Percentiles rank a stretch among this genome's conserved stretches.
Conservation (phyloP, 1,284 basidiomycete species). For the Tilletia caries region DNA sequence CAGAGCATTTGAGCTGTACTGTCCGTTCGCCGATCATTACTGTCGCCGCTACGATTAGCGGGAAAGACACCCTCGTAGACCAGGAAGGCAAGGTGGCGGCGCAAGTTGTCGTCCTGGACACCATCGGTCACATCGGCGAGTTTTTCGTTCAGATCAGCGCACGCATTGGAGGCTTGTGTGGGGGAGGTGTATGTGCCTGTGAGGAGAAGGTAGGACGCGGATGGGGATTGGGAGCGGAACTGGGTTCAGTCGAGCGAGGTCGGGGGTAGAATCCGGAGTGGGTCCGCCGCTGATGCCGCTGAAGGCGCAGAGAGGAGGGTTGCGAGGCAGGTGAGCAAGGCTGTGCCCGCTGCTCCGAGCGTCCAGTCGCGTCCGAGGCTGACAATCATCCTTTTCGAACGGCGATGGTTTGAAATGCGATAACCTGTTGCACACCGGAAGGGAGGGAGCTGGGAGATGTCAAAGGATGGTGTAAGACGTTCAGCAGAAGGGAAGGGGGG, state of each 20-base stretch:
- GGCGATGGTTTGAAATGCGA: too few species aligned
- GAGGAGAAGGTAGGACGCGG: constrained; percentile 1
- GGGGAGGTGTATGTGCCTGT: neutral
- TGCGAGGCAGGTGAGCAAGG: too few species aligned
- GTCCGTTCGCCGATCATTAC: neutral
- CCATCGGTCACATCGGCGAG: neutral
- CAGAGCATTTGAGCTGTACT: neutral
- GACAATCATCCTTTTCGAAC: too few species aligned
- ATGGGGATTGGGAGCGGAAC: neutral
- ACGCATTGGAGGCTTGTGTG: neutral
- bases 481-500: too few species aligned
- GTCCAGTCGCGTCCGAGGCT: too few species aligned
- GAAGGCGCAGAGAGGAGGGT: too few species aligned
- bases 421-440: too few species aligned
- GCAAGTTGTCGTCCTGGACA: neutral
- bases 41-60: neutral
- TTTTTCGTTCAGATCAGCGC: neutral
- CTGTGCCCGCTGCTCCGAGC: too few species aligned
- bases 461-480: too few species aligned
- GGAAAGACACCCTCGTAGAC: neutral
- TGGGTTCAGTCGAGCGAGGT: neutral
- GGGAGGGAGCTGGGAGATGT: too few species aligned
- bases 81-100: neutral
- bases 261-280: neutral
- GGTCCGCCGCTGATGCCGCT: neutral